These are phyloP conservation scores for Ceratocystis destructans DNA, from an alignment of 2,329 filamentous ascomycete genomes.

Conservation along the genomic window DNA sequence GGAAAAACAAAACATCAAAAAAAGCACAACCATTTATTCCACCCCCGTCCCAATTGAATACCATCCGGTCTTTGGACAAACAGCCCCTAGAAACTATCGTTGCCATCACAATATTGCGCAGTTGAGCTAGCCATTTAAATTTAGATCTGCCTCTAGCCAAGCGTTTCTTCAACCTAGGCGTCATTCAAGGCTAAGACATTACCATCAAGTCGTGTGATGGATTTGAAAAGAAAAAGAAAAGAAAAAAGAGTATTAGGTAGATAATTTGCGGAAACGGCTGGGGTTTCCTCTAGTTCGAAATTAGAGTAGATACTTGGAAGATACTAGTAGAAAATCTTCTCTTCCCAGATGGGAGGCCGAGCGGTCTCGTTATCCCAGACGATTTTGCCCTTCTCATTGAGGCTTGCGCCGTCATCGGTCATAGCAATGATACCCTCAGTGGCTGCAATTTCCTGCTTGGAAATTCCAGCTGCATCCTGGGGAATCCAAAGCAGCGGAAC, in stretches of 20 bases:
- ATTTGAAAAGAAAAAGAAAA: too few species aligned
- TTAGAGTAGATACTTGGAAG: not conserved
- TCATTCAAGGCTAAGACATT: not conserved
- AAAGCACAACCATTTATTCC: not conserved
- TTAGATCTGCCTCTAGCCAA: not conserved
- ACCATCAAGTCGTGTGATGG: not conserved
- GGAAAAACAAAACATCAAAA: not conserved
- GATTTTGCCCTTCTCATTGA: constrained; percentile 49
- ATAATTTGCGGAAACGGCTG: not conserved
- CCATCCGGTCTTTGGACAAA: not conserved
- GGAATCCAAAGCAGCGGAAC: constrained; percentile 75
- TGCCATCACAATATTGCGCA: not conserved
- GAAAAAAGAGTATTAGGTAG: constrained; percentile 3
- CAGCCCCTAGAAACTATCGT: not conserved
- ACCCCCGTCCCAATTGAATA: not conserved
- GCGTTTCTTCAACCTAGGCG: not conserved
- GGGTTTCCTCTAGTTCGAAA: not conserved
- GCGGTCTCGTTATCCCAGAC: constrained; percentile 31
- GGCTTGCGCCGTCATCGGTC: constrained; percentile 59
- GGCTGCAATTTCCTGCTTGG: constrained; percentile 61
- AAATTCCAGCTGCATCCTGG: constrained; percentile 58
- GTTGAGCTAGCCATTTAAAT: not conserved
- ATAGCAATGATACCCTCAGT: constrained; percentile 60
- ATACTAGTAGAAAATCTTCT: constrained; percentile 33
- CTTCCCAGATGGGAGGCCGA: constrained; percentile 32